Conservation (phyloP, 2,329 filamentous ascomycete genomes). For the Colletotrichum chlorophyti region DNA sequence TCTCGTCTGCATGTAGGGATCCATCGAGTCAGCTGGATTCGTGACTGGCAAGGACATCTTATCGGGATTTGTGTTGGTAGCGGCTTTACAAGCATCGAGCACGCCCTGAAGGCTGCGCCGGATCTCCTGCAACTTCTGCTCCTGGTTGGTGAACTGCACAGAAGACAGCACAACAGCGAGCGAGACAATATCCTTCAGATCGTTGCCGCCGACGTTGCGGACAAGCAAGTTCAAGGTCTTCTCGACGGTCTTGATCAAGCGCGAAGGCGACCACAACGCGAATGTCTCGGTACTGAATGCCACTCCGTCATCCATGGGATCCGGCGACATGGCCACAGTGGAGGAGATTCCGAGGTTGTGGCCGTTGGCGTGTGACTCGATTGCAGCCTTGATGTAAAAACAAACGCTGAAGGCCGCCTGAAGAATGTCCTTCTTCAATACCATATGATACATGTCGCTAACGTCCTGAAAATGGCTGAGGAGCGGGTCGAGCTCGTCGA, state of each 20-base stretch:
- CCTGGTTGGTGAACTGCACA: conserved; percentile 46
- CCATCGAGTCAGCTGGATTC: conserved; percentile 26
- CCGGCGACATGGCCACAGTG: conserved; percentile 41
- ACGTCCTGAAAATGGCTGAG: conserved; percentile 54
- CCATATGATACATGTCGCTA: conserved; percentile 59
- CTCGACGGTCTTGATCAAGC: conserved; percentile 52
- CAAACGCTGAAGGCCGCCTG: conserved; percentile 63
- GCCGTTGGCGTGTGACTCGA: conserved; percentile 25
- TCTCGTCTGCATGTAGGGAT: conserved; percentile 29
- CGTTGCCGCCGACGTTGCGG: conserved; percentile 53
- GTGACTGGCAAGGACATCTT: conserved; percentile 32
- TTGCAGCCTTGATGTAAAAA: conserved; percentile 55
- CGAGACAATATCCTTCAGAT: conserved; percentile 57
- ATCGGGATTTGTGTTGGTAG: conserved; percentile 51
- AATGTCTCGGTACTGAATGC: conserved; percentile 42
- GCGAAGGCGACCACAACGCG: conserved; percentile 49
- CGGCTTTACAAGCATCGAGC: conserved; percentile 52
- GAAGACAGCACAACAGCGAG: conserved; percentile 55
- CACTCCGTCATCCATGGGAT: conserved; percentile 42
- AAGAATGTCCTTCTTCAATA: conserved; percentile 60
- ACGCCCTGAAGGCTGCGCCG: conserved; percentile 47
- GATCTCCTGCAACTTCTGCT: conserved; percentile 50
- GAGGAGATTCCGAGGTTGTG: conserved; percentile 20
- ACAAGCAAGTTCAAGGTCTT: conserved; percentile 54
- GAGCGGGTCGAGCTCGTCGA: conserved; percentile 59